Evolutionary conservation across 148 eudicot species (phyloP), one percentile per base, ranked within the genome.

Genomic region (Chenopodium suecicum): DNA sequence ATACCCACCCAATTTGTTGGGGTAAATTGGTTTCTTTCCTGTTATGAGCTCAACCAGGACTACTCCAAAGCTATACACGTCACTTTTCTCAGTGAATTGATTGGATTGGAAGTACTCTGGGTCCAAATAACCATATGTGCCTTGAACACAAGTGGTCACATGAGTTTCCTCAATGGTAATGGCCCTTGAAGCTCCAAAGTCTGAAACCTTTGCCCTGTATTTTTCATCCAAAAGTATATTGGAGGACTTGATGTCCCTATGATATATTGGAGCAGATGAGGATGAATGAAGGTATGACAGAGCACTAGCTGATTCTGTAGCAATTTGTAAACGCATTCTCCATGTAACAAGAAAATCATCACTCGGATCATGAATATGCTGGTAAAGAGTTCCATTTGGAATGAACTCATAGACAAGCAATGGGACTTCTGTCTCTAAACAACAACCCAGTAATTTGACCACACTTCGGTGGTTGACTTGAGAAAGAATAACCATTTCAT

Each of bases 311-410:
- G 86, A 84, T 68, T 84, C 86, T 3, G 80, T 72, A 20, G 86
- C 86, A 69, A 79, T 79, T 79, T 84, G 86, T 60, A 84, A 75
- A 1, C 86, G 79, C 86, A 84, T 79, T 75, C 79, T 75, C 86
- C 86, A 79, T 22, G 46, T 79, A 11, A 79, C 4, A 9, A 70
- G 86, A 25, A 84, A 84, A 56, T 75, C 83, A n/a, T 48, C 54
- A 48, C 2, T 48, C 3, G 54, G 54, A 8, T 48, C 54, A 48
- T 48, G 54, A 48, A 48, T 48, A 48, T 48, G 52, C 52, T 48
- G 52, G 9, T 48, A 8, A 0, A 48, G 52, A 7, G 52, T 48
- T 9, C 52, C 52, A 48, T 48, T 48, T 79, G 71, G 46, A 41
- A 78, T 78, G 78, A 78, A 83, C 16, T 48, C 54, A 48, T 48